Percentiles rank a stretch among this genome's conserved stretches.
Evolutionary conservation across 1,284 basidiomycete genomes (phyloP).

Genomic region (Cystobasidiaceae sp.): DNA sequence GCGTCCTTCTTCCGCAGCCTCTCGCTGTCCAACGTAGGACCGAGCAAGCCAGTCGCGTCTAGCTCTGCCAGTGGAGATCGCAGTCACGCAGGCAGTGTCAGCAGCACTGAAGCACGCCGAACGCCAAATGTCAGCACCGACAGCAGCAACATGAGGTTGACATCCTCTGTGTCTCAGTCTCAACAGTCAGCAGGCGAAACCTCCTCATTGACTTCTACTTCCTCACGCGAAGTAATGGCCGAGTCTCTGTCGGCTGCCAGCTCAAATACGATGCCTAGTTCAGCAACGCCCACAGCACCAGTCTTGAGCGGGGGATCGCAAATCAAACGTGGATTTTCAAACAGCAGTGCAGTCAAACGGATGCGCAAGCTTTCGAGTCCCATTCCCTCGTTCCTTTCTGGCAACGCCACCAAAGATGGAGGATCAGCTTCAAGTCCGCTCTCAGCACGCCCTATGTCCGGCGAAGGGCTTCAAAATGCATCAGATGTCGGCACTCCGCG

Average conservation of each 20-base stretch:
- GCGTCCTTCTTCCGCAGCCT: slow-evolving; percentile 5
- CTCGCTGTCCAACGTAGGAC: neutral
- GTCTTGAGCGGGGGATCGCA: neutral
- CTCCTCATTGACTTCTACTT: neutral
- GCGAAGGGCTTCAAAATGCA: no score
- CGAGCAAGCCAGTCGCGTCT: neutral
- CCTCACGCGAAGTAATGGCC: neutral
- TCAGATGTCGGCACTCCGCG: no score
- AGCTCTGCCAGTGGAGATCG: neutral
- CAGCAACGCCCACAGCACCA: neutral
- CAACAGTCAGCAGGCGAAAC: no score
- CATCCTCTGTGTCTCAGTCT: no score
- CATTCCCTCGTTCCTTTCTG: slow-evolving; percentile 4
- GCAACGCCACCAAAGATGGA: neutral
- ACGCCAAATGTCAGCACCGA: no score
- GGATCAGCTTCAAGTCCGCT: no score
- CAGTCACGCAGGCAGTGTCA: neutral
- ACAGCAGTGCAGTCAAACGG: slow-evolving; percentile 11
- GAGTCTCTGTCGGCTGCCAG: neutral
- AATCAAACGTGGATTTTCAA: slow-evolving; percentile 16
- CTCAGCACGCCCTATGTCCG: no score
- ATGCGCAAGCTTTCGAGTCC: slow-evolving; percentile 16
- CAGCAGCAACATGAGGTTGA: no score
- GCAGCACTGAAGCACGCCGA: no score
- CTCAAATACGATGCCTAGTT: no score